Evolutionary conservation across 2,329 filamentous ascomycete genomes (phyloP), one percentile per base, ranked within the genome.

Genomic region (Byssoonygena ceratinophila): DNA sequence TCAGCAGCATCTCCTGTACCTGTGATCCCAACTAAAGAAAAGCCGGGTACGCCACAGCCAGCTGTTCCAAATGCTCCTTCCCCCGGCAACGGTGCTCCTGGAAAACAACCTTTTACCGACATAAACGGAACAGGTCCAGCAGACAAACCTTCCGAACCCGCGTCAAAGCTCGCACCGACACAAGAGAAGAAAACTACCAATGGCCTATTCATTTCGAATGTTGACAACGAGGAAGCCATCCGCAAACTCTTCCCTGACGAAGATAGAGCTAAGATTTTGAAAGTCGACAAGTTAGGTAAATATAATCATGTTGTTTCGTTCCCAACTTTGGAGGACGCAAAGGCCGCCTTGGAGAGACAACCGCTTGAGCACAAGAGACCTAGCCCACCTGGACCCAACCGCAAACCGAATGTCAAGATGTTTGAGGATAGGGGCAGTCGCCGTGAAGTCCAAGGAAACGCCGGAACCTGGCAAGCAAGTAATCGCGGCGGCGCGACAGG

Each of bases 151-250:
- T 56, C 61, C 8, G 69, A 73, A 32, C 68, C 67, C 6, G 62
- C 84, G 47, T 65, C 71, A 16, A 81, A 85, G 57, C 83, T 81
- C 66, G 59, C 72, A 3, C 60, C 69, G 16, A 66, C 64, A 25
- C 57, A 65, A 14, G 77, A 78, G 5, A 78, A 72, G 63, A 79
- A 88, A 63, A 81, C 79, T 59, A 87, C 84, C 60, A 84, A 88
- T 62, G 91, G 87, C 46, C 79, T 98, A 18, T 98, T 96, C 68
- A 83, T 98, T 55, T 87, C 86, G 72, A 90, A 90, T 63, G 82
- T 90, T 20, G 86, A 83, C 61, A 85, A 80, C 51, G 87, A 91
- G 59, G 87, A 95, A 29, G 86, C 90, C 55, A 84, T 87, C 34
- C 83, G 84, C 53, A 83, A 87, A 31, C 76, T 95, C 22, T 91